phyloP scores from a whole-genome alignment of 305 asterid genomes.

The Fraxinus paxiana region DNA sequence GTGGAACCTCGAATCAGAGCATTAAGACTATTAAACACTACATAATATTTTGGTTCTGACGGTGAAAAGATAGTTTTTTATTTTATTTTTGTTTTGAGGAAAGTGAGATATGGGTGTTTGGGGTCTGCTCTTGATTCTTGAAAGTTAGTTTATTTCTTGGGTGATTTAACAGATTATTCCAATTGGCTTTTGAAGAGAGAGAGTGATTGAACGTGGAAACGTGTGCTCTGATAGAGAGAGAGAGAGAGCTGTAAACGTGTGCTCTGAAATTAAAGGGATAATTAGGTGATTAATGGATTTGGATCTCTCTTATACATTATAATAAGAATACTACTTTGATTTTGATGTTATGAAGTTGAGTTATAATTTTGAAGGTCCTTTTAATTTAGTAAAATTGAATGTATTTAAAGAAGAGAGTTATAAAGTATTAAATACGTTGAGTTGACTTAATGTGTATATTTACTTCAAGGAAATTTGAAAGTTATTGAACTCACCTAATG shows the following conservation, averaged over 20 bases:
- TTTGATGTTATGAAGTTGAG: neutral
- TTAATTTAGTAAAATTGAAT: neutral
- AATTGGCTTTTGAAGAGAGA: conserved; percentile 11
- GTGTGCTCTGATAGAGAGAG: conserved; percentile 12
- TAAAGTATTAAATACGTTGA: neutral
- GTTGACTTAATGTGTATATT: neutral
- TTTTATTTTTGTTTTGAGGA: conserved; percentile 15
- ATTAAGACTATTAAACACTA: conserved; percentile 6
- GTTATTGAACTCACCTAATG: neutral
- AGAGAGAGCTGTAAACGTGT: neutral
- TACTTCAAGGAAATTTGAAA: neutral
- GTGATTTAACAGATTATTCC: conserved; percentile 24
- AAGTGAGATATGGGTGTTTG: conserved; percentile 22
- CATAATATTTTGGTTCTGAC: conserved; percentile 12
- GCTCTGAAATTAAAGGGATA: conserved; percentile 27
- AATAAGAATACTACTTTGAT: neutral
- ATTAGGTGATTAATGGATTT: conserved; percentile 11
- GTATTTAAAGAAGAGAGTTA: neutral
- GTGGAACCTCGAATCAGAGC: conserved; percentile 12
- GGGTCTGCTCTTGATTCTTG: conserved; percentile 7
- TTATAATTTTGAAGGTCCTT: neutral
- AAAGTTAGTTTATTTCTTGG: conserved; percentile 29
- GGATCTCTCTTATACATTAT: neutral
- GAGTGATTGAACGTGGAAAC: conserved; percentile 32
- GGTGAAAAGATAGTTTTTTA: conserved; percentile 16